Percentiles rank a stretch among this genome's conserved stretches.
phyloP scores from a whole-genome alignment of 331 rosid species.

The Ulmus americana region DNA sequence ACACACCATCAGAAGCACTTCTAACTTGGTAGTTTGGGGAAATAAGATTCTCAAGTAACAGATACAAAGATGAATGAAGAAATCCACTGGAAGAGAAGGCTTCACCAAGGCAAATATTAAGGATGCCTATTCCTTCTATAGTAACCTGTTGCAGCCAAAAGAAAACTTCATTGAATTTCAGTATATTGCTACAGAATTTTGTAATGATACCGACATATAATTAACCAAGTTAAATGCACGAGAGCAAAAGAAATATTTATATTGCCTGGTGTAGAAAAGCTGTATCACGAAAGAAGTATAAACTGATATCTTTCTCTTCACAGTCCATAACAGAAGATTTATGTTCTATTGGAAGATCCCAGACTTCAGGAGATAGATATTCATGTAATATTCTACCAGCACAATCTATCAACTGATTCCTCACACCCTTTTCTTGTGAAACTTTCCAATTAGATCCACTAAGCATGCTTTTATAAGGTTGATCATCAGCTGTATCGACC shows the following conservation, averaged over 20 bases:
- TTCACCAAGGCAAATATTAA: slow-evolving; percentile 66
- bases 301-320: slow-evolving; percentile 51
- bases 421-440: slow-evolving; percentile 42
- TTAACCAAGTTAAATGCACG: slow-evolving; percentile 19
- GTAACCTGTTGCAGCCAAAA: slow-evolving; percentile 61
- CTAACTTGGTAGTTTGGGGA: slow-evolving; percentile 63
- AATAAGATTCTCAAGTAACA: slow-evolving; percentile 82
- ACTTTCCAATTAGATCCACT: slow-evolving; percentile 53
- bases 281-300: slow-evolving; percentile 61
- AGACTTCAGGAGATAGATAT: slow-evolving; percentile 76
- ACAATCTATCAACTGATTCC: slow-evolving; percentile 63
- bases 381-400: slow-evolving; percentile 76
- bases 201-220: slow-evolving; percentile 4
- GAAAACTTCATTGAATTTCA: not conserved
- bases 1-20: slow-evolving; percentile 68
- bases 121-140: slow-evolving; percentile 85
- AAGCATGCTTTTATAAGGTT: slow-evolving; percentile 22
- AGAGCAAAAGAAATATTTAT: slow-evolving; percentile 25
- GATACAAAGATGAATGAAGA: slow-evolving; percentile 88
- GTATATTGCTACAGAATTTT: slow-evolving; percentile 6
- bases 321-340: slow-evolving; percentile 31
- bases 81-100: slow-evolving; percentile 72
- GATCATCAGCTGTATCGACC: slow-evolving; percentile 15
- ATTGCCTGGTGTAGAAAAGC: slow-evolving; percentile 81
- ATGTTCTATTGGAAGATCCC: slow-evolving; percentile 67